These are phyloP conservation scores for Favolaschia claudopus DNA, from an alignment of 768 basidiomycete genomes.

Conservation along the genomic window DNA sequence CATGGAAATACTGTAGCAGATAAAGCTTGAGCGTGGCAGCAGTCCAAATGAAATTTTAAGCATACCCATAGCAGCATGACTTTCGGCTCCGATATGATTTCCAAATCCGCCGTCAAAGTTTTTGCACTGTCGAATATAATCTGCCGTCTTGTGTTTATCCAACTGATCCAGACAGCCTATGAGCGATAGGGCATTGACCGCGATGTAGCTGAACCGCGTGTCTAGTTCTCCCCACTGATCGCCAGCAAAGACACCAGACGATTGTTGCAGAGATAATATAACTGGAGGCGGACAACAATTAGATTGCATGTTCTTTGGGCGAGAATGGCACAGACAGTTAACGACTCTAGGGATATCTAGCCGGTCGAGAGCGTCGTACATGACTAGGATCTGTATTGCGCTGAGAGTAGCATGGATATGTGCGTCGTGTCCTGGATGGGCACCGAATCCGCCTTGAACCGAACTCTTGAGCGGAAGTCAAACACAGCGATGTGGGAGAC, in stretches of 20 bases:
- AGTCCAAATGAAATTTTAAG: slow-evolving; percentile 7
- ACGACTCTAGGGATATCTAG: slow-evolving; percentile 76
- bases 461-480: slow-evolving; percentile 4
- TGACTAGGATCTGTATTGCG: slow-evolving; percentile 91
- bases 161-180: slow-evolving; percentile 77
- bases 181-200: slow-evolving; percentile 83
- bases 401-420: slow-evolving; percentile 88
- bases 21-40: background rate
- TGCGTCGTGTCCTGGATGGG: slow-evolving; percentile 93
- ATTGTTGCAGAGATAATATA: slow-evolving; percentile 84
- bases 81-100: slow-evolving; percentile 83
- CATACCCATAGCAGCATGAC: slow-evolving; percentile 89
- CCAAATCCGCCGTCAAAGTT: slow-evolving; percentile 99
- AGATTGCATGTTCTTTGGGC: background rate
- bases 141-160: slow-evolving; percentile 70
- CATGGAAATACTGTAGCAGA: slow-evolving; percentile 81
- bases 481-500: slow-evolving; percentile 19
- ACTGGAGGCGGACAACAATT: slow-evolving; percentile 55
- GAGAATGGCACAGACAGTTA: slow-evolving; percentile 57
- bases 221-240: slow-evolving; percentile 93
- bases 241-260: slow-evolving; percentile 89
- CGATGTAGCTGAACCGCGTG: slow-evolving; percentile 90
- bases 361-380: slow-evolving; percentile 80
- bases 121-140: slow-evolving; percentile 77
- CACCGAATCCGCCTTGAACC: slow-evolving; percentile 82